Percentiles rank a stretch among this genome's conserved stretches.
These are phyloP conservation scores for Talaromyces thailandensis DNA, from an alignment of 495 filamentous ascomycete genomes.

Conservation along the genomic window DNA sequence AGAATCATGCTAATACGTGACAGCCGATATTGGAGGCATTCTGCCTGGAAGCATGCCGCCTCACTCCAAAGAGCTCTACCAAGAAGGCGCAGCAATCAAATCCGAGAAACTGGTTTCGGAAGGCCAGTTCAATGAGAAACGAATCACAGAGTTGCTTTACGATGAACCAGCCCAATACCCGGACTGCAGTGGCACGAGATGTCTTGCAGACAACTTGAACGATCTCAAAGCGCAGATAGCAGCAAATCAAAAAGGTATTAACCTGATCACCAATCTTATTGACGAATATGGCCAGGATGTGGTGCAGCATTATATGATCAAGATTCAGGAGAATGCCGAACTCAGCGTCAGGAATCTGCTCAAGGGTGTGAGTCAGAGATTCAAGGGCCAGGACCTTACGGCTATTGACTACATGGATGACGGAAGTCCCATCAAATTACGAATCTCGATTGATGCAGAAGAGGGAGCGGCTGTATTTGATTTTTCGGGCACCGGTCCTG, in stretches of 20 bases:
- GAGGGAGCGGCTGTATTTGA: conserved; percentile 78
- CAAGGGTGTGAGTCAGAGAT: conserved; percentile 60
- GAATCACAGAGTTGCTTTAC: conserved; percentile 74
- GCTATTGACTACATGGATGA: conserved; percentile 84
- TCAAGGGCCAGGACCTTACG: conserved; percentile 62
- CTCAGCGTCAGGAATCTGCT: conserved; percentile 69
- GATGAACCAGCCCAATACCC: conserved; percentile 74
- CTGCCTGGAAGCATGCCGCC: conserved; percentile 94
- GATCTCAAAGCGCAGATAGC: conserved; percentile 93
- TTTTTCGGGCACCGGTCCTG: conserved; percentile 65
- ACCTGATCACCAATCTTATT: conserved; percentile 71
- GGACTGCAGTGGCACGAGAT: conserved; percentile 81
- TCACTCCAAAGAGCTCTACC: conserved; percentile 79
- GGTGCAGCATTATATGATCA: conserved; percentile 87
- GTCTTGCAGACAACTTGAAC: conserved; percentile 84
- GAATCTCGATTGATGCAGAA: conserved; percentile 64
- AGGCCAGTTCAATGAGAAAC: conserved; percentile 77
- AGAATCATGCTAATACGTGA: conserved; percentile 28
- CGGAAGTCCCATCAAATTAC: conserved; percentile 68
- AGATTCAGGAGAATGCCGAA: conserved; percentile 89
- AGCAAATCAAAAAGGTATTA: conserved; percentile 92
- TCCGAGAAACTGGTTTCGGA: conserved; percentile 90
- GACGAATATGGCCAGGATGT: conserved; percentile 83
- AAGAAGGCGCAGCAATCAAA: conserved; percentile 88
- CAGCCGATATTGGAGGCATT: conserved; percentile 96